These are phyloP conservation scores for Boletus rufocinnamomeus DNA, from an alignment of 768 basidiomycete species.

Conservation along the genomic window DNA sequence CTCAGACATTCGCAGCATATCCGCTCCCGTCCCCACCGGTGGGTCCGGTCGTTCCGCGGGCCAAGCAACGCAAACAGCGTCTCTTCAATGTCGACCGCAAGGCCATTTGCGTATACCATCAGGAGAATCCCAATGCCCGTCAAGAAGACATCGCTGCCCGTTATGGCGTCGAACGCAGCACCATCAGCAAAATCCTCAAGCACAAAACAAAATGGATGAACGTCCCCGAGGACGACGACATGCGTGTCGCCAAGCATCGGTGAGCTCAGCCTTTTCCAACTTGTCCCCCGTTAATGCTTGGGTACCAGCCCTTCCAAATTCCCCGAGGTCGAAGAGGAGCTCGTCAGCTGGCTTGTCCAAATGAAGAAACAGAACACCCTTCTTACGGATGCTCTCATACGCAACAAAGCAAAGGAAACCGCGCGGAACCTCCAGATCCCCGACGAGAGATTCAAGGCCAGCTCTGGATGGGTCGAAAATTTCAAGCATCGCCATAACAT, in stretches of 20 bases:
- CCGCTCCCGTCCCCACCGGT: constrained; percentile 32
- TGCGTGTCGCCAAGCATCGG: constrained; percentile 72
- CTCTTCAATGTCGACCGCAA: constrained; percentile 76
- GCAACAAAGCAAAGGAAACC: constrained; percentile 67
- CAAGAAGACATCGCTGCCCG: constrained; percentile 82
- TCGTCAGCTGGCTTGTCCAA: constrained; percentile 60
- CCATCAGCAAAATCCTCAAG: constrained; percentile 92
- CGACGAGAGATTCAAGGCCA: constrained; percentile 86
- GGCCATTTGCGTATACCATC: constrained; percentile 68
- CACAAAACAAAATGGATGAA: constrained; percentile 81
- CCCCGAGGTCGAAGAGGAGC: constrained; percentile 69
- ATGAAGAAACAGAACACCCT: constrained; percentile 47
- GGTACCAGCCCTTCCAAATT: constrained; percentile 71
- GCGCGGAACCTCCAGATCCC: constrained; percentile 56
- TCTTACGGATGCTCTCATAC: constrained; percentile 66
- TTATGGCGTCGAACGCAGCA: constrained; percentile 86
- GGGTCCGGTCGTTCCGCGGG: constrained; percentile 35
- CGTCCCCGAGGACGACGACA: constrained; percentile 57
- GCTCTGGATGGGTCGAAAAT: constrained; percentile 89
- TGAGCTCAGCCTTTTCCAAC: constrained; percentile 30
- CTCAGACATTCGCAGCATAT: constrained; percentile 33
- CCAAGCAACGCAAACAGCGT: constrained; percentile 68
- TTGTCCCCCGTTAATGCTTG: constrained; percentile 9
- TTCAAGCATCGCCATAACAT: constrained; percentile 86
- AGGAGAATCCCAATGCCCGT: constrained; percentile 62